Percentiles rank a stretch among this genome's conserved stretches.
These are phyloP conservation scores for Drechslerella dactyloides DNA, from an alignment of 2,329 filamentous ascomycete genomes.

Conservation along the genomic window DNA sequence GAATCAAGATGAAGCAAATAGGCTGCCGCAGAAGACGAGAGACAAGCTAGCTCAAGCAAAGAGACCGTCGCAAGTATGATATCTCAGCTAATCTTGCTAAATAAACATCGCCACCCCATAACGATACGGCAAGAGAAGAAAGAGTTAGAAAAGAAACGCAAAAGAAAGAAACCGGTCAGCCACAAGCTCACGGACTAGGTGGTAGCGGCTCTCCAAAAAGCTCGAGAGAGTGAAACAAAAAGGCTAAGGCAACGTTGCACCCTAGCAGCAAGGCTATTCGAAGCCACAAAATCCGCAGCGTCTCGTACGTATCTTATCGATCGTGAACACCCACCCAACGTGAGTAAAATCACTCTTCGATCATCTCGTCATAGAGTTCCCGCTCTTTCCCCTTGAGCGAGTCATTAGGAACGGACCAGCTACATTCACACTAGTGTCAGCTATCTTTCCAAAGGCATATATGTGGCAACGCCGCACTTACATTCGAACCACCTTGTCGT, in stretches of 20 bases:
- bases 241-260: constrained; percentile 10
- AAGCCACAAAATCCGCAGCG: too few relatives aligned
- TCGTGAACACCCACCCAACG: neutral
- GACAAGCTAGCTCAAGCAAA: constrained; percentile 2
- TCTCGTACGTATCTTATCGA: too few relatives aligned
- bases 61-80: neutral
- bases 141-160: constrained; percentile 26
- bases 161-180: constrained; percentile 29
- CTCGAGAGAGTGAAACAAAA: constrained; percentile 23
- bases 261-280: too few relatives aligned
- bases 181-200: neutral
- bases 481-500: constrained; percentile 85
- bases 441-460: neutral
- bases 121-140: constrained; percentile 11
- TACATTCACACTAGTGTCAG: constrained; percentile 16
- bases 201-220: neutral
- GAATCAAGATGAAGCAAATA: constrained; percentile 15
- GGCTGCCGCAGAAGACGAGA: constrained; percentile 1
- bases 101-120: constrained; percentile 5
- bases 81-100: constrained; percentile 10
- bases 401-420: constrained; percentile 37
- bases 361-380: constrained; percentile 42
- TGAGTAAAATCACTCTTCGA: constrained; percentile 22
- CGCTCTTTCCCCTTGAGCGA: constrained; percentile 40
- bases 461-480: constrained; percentile 61